Percentiles rank a stretch among this genome's conserved stretches.
Conservation (phyloP, 2,329 filamentous ascomycete genomes). For the Zalaria obscura region DNA sequence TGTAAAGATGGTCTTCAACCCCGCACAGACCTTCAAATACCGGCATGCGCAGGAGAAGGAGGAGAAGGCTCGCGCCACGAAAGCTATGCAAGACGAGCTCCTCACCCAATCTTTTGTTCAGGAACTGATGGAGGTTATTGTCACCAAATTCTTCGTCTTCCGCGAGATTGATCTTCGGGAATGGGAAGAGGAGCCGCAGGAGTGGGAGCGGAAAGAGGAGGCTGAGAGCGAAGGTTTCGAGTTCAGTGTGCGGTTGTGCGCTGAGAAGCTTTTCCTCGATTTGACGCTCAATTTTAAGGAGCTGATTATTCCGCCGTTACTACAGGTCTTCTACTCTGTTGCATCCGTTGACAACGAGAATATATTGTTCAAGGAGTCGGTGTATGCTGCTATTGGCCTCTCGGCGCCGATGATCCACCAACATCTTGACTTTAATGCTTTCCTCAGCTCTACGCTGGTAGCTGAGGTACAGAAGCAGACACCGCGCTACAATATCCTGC, state of each 20-base stretch:
- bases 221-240: constrained; percentile 72
- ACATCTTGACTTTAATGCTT: constrained; percentile 68
- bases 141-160: constrained; percentile 81
- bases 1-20: constrained; percentile 71
- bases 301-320: constrained; percentile 61
- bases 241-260: constrained; percentile 80
- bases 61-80: constrained; percentile 57
- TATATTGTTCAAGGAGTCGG: constrained; percentile 77
- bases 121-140: constrained; percentile 69
- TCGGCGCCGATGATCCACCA: constrained; percentile 63
- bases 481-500: constrained; percentile 63
- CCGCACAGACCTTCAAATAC: constrained; percentile 71
- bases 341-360: constrained; percentile 51
- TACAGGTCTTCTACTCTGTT: constrained; percentile 70
- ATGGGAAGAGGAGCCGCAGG: constrained; percentile 90
- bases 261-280: constrained; percentile 87
- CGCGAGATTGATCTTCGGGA: constrained; percentile 70
- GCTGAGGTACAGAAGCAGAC: constrained; percentile 60
- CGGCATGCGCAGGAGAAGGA: constrained; percentile 58
- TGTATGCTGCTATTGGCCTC: constrained; percentile 86
- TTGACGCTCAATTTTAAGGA: constrained; percentile 80
- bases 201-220: constrained; percentile 87
- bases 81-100: constrained; percentile 57
- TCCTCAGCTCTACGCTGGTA: constrained; percentile 62
- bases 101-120: constrained; percentile 64